Evolutionary conservation across 306 rosid species (phyloP).

Genomic region (Castanopsis chinensis): DNA sequence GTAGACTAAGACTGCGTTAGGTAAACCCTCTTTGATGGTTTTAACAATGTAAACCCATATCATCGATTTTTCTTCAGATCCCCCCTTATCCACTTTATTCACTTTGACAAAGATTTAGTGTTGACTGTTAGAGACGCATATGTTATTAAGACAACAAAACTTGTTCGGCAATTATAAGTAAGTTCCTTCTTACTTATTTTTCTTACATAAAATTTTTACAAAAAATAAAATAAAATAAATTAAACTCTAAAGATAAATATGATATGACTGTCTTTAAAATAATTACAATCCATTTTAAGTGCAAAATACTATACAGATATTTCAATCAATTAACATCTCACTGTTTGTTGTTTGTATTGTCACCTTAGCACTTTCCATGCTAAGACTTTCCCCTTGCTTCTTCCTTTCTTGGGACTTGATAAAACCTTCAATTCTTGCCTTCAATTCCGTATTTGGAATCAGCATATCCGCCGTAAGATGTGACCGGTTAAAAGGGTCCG

Average conservation of each 20-base stretch:
- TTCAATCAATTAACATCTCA: conserved; percentile 85
- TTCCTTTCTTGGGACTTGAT: conserved; percentile 67
- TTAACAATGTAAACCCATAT: too few species aligned
- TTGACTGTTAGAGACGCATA: too few species aligned
- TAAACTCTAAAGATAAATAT: not conserved
- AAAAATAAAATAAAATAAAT: not conserved
- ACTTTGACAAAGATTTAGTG: too few species aligned
- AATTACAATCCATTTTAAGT: not conserved
- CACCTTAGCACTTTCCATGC: conserved; percentile 54
- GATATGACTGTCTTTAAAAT: not conserved
- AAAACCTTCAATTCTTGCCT: conserved; percentile 76
- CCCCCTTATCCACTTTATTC: too few species aligned
- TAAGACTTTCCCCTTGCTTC: conserved; percentile 48
- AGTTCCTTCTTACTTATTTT: not conserved
- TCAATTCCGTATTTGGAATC: conserved; percentile 68
- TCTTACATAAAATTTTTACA: not conserved
- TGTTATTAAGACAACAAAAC: too few species aligned
- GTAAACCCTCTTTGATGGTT: too few species aligned
- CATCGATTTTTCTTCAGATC: too few species aligned
- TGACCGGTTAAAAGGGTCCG: conserved; percentile 96
- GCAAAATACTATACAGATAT: conserved; percentile 1
- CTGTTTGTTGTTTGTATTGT: conserved; percentile 72
- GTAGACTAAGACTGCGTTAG: too few species aligned
- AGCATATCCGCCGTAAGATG: conserved; percentile 89
- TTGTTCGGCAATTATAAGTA: too few species aligned